phyloP scores from a whole-genome alignment of 108 stramenopile genomes.

The Skeletonema potamos region DNA sequence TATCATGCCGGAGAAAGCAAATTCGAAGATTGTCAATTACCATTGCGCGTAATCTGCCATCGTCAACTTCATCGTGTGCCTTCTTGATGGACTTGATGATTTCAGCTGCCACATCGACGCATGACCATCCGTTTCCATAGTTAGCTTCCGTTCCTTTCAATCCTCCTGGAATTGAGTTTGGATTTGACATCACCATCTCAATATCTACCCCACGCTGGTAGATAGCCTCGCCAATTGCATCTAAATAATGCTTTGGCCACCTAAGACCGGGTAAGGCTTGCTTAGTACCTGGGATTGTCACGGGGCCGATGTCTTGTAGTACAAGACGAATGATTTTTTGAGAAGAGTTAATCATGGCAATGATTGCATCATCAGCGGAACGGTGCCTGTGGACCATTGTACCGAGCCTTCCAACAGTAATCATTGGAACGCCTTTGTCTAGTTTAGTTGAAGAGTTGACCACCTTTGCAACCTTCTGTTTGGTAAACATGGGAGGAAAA shows the following conservation, averaged over 20 bases:
- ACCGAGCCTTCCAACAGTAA: conserved; percentile 47
- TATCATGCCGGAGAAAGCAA: conserved; percentile 47
- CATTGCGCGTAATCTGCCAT: conserved; percentile 35
- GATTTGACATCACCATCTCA: conserved; percentile 46
- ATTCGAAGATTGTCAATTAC: conserved; percentile 42
- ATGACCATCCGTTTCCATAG: conserved; percentile 69
- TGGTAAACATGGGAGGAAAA: conserved; percentile 39
- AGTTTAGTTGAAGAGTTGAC: too few species aligned
- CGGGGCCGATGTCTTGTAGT: conserved; percentile 52
- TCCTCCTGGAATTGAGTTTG: conserved; percentile 43
- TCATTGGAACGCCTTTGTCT: conserved; percentile 25
- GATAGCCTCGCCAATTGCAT: conserved; percentile 37
- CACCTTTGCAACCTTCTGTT: conserved; percentile 3
- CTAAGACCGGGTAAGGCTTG: conserved; percentile 30
- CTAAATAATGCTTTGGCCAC: conserved; percentile 44
- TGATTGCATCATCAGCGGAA: conserved; percentile 50
- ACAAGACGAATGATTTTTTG: conserved; percentile 46
- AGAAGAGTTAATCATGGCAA: conserved; percentile 50
- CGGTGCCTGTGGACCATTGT: conserved; percentile 14
- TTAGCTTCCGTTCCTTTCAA: conserved; percentile 52
- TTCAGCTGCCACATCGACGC: conserved; percentile 61
- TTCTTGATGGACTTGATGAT: conserved; percentile 50
- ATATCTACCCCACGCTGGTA: conserved; percentile 42
- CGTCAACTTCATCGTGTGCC: conserved; percentile 23
- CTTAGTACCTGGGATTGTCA: conserved; percentile 44